Evolutionary conservation across 257 asterid species (phyloP).

Genomic region (Solanum okadae): DNA sequence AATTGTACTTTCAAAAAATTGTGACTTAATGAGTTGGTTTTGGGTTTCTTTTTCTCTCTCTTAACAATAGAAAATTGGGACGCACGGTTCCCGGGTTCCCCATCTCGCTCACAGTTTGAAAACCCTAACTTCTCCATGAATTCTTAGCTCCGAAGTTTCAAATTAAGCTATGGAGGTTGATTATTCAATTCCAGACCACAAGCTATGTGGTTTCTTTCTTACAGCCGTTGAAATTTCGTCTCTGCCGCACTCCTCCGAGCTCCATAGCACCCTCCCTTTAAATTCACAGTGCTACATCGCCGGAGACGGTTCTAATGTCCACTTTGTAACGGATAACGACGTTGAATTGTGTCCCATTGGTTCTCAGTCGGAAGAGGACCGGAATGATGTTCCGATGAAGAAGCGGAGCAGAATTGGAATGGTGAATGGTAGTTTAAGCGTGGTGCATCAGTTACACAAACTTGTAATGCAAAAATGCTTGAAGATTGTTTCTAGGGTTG

Average conservation of each 20-base stretch:
- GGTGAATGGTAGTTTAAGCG: constrained; percentile 77
- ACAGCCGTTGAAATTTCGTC: constrained; percentile 32
- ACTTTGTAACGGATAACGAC: constrained; percentile 31
- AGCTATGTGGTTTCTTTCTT: constrained; percentile 70
- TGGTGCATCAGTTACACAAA: constrained; percentile 55
- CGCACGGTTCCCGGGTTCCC: background rate
- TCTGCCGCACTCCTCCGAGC: constrained; percentile 5
- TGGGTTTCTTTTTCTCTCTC: background rate
- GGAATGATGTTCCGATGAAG: constrained; percentile 15
- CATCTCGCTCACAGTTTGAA: background rate
- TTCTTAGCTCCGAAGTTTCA: background rate
- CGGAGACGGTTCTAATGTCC: constrained; percentile 20
- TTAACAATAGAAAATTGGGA: background rate
- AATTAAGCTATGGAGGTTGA: background rate
- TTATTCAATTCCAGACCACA: constrained; percentile 21
- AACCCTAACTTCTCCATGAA: background rate
- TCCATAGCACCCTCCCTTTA: constrained; percentile 4
- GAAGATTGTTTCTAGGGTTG: constrained; percentile 41
- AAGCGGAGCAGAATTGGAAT: constrained; percentile 53
- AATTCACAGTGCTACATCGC: constrained; percentile 38
- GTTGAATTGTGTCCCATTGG: constrained; percentile 35
- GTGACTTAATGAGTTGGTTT: background rate
- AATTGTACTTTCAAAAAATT: background rate
- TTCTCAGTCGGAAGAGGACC: background rate
- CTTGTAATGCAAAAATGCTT: constrained; percentile 52